Evolutionary conservation across 306 rosid species (phyloP).

Genomic region (Rosa rugosa): DNA sequence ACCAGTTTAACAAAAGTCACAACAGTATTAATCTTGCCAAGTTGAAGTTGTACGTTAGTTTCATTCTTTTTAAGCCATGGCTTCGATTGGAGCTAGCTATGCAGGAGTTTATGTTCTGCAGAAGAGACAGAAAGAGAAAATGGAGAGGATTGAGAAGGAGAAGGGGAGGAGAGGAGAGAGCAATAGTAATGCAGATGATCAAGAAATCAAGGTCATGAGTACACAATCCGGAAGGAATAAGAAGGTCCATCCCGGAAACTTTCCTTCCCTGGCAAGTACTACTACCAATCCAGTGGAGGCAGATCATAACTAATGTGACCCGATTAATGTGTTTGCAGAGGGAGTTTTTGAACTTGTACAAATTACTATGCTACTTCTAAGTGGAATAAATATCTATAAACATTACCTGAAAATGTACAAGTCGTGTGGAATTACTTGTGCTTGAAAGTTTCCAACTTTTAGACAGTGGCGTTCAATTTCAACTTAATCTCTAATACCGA

Average conservation of each 20-base stretch:
- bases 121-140: constrained; percentile 35
- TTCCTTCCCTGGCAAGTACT: not conserved
- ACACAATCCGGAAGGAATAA: constrained; percentile 9
- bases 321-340: not conserved
- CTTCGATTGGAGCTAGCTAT: constrained; percentile 38
- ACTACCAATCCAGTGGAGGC: constrained; percentile 1
- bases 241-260: constrained; percentile 24
- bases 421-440: too few relatives aligned
- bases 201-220: constrained; percentile 14
- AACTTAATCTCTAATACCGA: too few relatives aligned
- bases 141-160: constrained; percentile 35
- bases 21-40: not conserved
- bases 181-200: not conserved
- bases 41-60: not conserved
- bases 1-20: not conserved
- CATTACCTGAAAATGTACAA: too few relatives aligned
- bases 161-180: constrained; percentile 16
- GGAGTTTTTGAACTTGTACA: not conserved
- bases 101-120: constrained; percentile 38
- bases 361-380: not conserved
- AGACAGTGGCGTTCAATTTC: too few relatives aligned
- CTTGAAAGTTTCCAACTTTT: too few relatives aligned
- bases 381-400: not conserved
- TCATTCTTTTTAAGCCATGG: constrained; percentile 17
- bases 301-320: not conserved